phyloP scores from a whole-genome alignment of 441 rosid species.

The Metrosideros polymorpha region DNA sequence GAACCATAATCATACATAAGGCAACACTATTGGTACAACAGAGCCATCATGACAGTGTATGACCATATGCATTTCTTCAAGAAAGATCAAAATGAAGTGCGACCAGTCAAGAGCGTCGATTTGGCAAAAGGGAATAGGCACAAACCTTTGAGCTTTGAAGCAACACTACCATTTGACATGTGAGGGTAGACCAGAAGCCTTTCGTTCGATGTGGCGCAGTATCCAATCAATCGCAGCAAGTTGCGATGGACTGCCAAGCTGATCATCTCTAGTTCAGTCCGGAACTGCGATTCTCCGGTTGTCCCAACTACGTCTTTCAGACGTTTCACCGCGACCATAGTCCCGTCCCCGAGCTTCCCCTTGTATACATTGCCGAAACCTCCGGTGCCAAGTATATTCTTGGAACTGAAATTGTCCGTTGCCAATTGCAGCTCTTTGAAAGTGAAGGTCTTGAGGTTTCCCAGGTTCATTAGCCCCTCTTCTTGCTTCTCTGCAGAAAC shows the following conservation, averaged over 20 bases:
- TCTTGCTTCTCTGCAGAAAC: constrained; percentile 55
- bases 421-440: constrained; percentile 77
- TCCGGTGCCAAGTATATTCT: constrained; percentile 73
- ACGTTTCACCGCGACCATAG: constrained; percentile 69
- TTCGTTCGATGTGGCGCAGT: constrained; percentile 55
- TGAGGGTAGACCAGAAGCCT: constrained; percentile 84
- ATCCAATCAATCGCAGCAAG: constrained; percentile 69
- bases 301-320: constrained; percentile 62
- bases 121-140: background rate
- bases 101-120: background rate
- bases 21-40: background rate
- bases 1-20: background rate
- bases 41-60: background rate
- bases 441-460: constrained; percentile 67
- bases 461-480: constrained; percentile 49
- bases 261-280: constrained; percentile 84
- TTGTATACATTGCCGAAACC: constrained; percentile 89
- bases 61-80: background rate
- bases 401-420: constrained; percentile 69
- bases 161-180: constrained; percentile 91
- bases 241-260: constrained; percentile 90
- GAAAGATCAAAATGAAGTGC: background rate
- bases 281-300: constrained; percentile 75
- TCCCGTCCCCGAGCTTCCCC: constrained; percentile 69
- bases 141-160: constrained; percentile 81